These are phyloP conservation scores for Russula emetica DNA, from an alignment of 768 basidiomycete genomes.

Conservation along the genomic window DNA sequence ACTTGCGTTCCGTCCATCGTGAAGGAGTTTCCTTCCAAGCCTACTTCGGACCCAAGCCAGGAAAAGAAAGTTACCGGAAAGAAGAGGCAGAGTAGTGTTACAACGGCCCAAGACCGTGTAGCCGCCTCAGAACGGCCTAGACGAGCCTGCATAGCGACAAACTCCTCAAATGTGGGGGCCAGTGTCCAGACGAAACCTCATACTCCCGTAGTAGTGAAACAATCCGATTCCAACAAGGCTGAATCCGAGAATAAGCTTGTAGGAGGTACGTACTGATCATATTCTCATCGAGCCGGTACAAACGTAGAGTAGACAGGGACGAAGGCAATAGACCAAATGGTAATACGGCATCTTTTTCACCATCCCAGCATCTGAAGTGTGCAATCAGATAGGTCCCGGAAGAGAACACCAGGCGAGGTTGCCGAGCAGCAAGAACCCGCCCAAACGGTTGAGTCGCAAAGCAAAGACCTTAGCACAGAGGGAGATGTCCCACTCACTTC, in stretches of 20 bases:
- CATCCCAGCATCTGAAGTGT: not conserved
- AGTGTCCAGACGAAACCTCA: not conserved
- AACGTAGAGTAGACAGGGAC: not conserved
- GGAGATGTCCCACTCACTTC: not conserved
- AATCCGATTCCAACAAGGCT: not conserved
- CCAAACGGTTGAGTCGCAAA: not conserved
- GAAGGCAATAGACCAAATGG: not conserved
- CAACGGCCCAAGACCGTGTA: not conserved
- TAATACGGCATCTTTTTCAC: not conserved
- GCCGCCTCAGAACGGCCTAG: slow-evolving; percentile 1
- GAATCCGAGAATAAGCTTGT: not conserved
- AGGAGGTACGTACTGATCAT: not conserved
- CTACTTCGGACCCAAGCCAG: not conserved
- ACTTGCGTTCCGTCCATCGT: not conserved
- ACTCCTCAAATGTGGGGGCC: not conserved
- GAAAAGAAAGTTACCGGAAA: slow-evolving; percentile 1
- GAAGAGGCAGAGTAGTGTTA: not conserved
- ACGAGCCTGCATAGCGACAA: slow-evolving; percentile 2
- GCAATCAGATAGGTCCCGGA: slow-evolving; percentile 2
- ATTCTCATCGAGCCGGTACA: not conserved
- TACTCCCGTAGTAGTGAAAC: not conserved
- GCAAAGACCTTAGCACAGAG: slow-evolving; percentile 3
- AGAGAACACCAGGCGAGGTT: not conserved
- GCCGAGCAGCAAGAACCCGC: not conserved
- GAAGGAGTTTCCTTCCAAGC: slow-evolving; percentile 1